Conservation (phyloP, 2,329 filamentous ascomycete genomes). For the Colletotrichum sansevieriae region DNA sequence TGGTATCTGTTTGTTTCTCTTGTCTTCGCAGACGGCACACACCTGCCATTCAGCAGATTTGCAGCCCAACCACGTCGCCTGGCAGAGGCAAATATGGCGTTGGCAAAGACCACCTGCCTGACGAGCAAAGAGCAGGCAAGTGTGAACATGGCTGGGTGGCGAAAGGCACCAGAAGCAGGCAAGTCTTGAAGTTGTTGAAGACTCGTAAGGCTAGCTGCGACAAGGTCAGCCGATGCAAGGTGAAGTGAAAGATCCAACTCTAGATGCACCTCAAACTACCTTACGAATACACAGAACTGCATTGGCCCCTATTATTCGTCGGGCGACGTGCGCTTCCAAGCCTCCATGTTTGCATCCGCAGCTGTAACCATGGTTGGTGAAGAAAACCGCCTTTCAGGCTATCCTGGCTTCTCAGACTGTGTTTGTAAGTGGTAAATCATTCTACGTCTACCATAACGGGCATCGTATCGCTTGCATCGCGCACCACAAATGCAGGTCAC, state of each 20-base stretch:
- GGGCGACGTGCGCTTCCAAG: slow-evolving; percentile 2
- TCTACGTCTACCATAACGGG: background rate
- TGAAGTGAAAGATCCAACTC: slow-evolving; percentile 7
- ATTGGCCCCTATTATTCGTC: slow-evolving; percentile 21
- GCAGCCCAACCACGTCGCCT: slow-evolving; percentile 1
- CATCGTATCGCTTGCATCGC: slow-evolving; percentile 6
- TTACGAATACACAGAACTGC: background rate
- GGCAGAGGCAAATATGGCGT: background rate
- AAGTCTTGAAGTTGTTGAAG: background rate
- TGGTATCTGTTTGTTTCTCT: background rate
- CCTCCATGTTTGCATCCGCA: background rate
- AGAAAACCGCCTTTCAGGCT: slow-evolving; percentile 10
- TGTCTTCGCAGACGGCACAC: background rate
- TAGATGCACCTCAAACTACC: no score
- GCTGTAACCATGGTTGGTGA: no score
- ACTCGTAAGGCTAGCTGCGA: no score
- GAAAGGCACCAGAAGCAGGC: background rate
- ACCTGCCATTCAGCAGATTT: slow-evolving; percentile 2
- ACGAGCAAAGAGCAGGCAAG: background rate
- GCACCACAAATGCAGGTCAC: background rate
- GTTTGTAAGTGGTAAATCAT: no score
- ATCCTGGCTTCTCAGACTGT: slow-evolving; percentile 11
- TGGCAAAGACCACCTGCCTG: background rate
- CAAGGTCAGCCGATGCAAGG: background rate
- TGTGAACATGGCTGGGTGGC: no score